These are phyloP conservation scores for Emiliania huxleyi DNA, from an alignment of 78 protist species.

Conservation along the genomic window DNA sequence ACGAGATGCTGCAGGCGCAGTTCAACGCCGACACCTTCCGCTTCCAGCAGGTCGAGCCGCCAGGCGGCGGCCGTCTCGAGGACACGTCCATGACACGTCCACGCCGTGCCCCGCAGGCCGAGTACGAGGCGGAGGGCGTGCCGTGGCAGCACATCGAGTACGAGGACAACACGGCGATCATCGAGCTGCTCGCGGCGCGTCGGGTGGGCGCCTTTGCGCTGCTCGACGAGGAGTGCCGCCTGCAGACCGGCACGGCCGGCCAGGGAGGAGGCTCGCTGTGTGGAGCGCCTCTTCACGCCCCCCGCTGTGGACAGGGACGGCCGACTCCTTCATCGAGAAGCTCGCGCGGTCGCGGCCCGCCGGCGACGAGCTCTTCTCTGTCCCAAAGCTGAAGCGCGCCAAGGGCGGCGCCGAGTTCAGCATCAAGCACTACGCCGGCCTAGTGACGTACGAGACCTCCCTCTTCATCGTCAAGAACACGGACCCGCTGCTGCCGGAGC, in stretches of 20 bases:
- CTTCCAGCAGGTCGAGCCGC: conserved; percentile 63
- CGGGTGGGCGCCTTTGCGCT: conserved; percentile 26
- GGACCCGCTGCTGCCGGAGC: conserved; percentile 77
- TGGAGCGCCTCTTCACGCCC: no score
- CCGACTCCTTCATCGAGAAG: background rate
- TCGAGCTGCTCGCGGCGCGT: conserved; percentile 23
- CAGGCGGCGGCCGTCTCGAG: no score
- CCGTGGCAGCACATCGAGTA: conserved; percentile 52
- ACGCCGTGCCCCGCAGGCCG: conserved; percentile 71
- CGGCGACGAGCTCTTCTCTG: background rate
- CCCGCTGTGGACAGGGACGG: background rate
- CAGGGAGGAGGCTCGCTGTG: no score
- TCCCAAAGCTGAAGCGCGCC: background rate
- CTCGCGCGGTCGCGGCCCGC: background rate
- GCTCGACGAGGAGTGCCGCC: conserved; percentile 42
- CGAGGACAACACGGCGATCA: background rate
- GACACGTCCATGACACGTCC: no score
- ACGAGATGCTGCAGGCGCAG: conserved; percentile 77
- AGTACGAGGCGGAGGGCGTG: conserved; percentile 75
- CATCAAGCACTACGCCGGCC: conserved; percentile 88
- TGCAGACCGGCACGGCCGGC: background rate
- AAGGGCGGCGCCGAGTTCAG: conserved; percentile 45
- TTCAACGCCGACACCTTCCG: conserved; percentile 84
- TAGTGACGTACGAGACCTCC: conserved; percentile 75
- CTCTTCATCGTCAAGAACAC: conserved; percentile 83